Evolutionary conservation across 2,329 filamentous ascomycete genomes (phyloP).

Genomic region (Septoria linicola): DNA sequence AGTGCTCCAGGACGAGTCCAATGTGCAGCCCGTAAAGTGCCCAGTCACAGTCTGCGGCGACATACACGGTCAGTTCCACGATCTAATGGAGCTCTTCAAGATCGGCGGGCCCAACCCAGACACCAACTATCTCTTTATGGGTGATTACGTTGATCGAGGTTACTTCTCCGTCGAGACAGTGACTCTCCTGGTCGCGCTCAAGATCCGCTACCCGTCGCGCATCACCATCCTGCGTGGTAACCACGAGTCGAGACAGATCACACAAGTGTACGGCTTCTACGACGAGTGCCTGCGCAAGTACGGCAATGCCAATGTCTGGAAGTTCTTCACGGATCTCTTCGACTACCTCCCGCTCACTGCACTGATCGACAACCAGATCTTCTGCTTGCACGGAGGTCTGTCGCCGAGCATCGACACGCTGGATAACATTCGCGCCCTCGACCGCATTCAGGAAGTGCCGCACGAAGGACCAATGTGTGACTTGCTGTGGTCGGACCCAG

Average conservation of each 20-base stretch:
- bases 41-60: conserved; percentile 98
- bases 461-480: conserved; percentile 99
- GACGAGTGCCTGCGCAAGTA: conserved; percentile 99
- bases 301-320: conserved; percentile 98
- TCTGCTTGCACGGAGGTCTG: conserved; percentile 95
- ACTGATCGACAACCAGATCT: conserved; percentile 98
- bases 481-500: conserved; percentile 94
- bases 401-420: conserved; percentile 95
- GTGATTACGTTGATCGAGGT: conserved; percentile 97
- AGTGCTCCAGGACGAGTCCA: conserved; percentile 95
- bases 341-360: conserved; percentile 97
- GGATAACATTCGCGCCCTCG: conserved; percentile 91
- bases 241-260: conserved; percentile 98
- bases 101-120: conserved; percentile 97
- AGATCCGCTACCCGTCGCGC: conserved; percentile 94
- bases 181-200: conserved; percentile 90
- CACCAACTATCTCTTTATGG: conserved; percentile 99
- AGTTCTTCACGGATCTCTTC: conserved; percentile 98
- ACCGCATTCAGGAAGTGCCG: conserved; percentile 96
- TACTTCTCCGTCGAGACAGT: conserved; percentile 99
- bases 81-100: conserved; percentile 99
- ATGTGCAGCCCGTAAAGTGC: conserved; percentile 99
- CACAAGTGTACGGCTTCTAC: conserved; percentile 98
- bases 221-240: conserved; percentile 99
- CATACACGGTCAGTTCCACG: conserved; percentile 98